Conservation (phyloP, 176 grass and related monocot species). For the Pontederia paniculata region DNA sequence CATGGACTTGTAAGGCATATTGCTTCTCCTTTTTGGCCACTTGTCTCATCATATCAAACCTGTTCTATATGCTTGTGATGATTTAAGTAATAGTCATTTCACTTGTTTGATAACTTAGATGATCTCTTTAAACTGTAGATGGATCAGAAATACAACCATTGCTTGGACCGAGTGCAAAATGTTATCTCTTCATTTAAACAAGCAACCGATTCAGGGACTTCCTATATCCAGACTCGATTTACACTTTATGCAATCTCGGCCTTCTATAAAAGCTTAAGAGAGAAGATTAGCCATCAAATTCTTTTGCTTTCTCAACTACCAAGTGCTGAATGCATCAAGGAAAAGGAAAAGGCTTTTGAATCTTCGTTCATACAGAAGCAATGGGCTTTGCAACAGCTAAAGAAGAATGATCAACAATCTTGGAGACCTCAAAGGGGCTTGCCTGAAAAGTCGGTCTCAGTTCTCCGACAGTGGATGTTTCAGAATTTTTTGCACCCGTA, state of each 20-base stretch:
- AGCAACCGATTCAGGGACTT: constrained; percentile 16
- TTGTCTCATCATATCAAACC: no score
- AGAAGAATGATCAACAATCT: constrained; percentile 45
- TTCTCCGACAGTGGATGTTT: constrained; percentile 86
- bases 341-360: constrained; percentile 42
- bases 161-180: constrained; percentile 65
- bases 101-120: background rate
- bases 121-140: constrained; percentile 26
- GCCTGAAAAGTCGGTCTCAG: constrained; percentile 69
- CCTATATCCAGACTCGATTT: constrained; percentile 36
- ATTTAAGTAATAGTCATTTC: no score
- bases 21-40: no score
- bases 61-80: no score
- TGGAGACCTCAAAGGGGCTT: constrained; percentile 85
- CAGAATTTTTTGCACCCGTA: constrained; percentile 90
- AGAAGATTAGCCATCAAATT: constrained; percentile 39
- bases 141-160: constrained; percentile 63
- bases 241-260: constrained; percentile 39
- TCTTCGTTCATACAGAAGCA: constrained; percentile 65
- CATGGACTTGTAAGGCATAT: no score
- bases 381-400: constrained; percentile 43
- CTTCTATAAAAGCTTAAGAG: constrained; percentile 37
- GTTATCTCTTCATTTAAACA: constrained; percentile 41
- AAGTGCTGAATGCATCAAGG: constrained; percentile 16
- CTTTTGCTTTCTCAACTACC: constrained; percentile 11